Evolutionary conservation across 2,329 filamentous ascomycete species (phyloP).

Genomic region (Teratosphaeria epicoccoides): DNA sequence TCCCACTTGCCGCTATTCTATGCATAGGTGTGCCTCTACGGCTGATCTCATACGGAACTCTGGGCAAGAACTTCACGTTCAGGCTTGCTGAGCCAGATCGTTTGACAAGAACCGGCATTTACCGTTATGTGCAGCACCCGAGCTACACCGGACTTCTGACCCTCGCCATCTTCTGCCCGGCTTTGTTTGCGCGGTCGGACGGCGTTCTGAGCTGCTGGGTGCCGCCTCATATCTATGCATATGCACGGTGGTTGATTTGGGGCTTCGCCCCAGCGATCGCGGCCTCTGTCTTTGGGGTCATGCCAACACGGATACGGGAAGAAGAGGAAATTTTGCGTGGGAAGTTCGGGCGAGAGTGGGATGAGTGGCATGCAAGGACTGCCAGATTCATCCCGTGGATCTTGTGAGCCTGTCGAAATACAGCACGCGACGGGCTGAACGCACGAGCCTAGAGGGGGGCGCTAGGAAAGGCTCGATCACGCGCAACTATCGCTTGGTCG

Average conservation of each 20-base stretch:
- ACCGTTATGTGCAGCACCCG: background rate
- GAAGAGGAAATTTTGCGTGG: background rate
- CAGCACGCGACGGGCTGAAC: background rate
- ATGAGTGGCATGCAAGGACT: background rate
- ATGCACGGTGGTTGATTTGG: background rate
- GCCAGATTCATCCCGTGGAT: background rate
- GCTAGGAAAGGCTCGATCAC: no score
- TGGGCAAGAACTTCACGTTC: conserved; percentile 1
- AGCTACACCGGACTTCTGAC: background rate
- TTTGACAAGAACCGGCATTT: background rate
- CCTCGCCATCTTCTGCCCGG: background rate
- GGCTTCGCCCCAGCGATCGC: background rate
- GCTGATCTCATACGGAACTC: background rate
- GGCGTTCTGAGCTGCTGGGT: background rate
- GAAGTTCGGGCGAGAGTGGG: background rate
- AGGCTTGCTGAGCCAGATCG: background rate
- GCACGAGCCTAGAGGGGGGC: background rate
- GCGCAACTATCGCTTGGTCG: no score
- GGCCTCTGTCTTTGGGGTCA: background rate
- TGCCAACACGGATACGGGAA: background rate
- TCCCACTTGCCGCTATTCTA: background rate
- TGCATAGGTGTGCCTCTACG: background rate
- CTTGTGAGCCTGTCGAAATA: background rate
- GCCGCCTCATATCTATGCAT: background rate
- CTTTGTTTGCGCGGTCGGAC: background rate